These are phyloP conservation scores for Torrubiella hemipterigena DNA, from an alignment of 2,329 filamentous ascomycete species.

Conservation along the genomic window DNA sequence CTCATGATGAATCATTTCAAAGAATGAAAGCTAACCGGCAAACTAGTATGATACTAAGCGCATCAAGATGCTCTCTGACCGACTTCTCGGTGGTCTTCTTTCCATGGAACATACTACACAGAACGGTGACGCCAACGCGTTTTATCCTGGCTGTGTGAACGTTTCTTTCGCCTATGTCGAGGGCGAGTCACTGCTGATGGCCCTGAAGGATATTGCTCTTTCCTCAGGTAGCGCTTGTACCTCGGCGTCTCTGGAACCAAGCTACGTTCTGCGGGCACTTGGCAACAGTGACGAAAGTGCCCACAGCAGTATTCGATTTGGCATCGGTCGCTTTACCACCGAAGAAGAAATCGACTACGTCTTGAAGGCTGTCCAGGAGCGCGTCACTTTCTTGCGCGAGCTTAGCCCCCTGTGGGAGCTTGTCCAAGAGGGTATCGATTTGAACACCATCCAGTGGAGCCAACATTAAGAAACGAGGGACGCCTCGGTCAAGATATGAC, in stretches of 20 bases:
- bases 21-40: conserved; percentile 11
- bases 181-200: conserved; percentile 96
- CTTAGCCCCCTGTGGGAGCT: conserved; percentile 94
- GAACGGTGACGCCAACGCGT: conserved; percentile 72
- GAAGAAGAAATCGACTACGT: conserved; percentile 96
- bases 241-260: conserved; percentile 89
- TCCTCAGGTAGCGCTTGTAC: conserved; percentile 97
- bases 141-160: conserved; percentile 96
- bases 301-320: conserved; percentile 95
- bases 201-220: conserved; percentile 91
- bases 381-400: conserved; percentile 87
- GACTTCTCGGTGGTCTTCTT: conserved; percentile 70
- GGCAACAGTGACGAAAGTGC: conserved; percentile 96
- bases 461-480: conserved; percentile 55
- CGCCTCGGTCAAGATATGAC: conserved; percentile 8
- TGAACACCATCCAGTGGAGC: conserved; percentile 96
- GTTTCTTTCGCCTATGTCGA: conserved; percentile 98
- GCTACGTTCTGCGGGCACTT: conserved; percentile 86
- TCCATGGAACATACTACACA: conserved; percentile 83
- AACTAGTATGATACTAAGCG: conserved; percentile 87
- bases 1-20: conserved; percentile 6
- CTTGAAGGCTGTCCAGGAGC: conserved; percentile 79
- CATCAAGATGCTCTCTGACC: conserved; percentile 71
- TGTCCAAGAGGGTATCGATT: conserved; percentile 89
- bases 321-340: conserved; percentile 93